These are phyloP conservation scores for Gastrodia elata DNA, from an alignment of 106 monocot genomes.

Conservation along the genomic window DNA sequence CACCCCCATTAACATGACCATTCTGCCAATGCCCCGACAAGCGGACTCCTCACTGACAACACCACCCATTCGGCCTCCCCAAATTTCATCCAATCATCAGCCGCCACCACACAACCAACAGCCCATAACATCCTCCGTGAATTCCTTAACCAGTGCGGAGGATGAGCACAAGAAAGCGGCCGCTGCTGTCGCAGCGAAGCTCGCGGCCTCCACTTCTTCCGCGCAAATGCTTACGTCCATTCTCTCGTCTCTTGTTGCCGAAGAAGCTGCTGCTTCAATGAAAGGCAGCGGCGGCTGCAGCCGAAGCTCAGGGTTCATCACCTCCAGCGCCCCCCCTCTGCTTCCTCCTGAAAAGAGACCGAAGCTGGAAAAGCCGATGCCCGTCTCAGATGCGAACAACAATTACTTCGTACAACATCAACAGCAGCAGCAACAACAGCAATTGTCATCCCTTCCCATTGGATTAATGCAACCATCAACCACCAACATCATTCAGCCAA, in stretches of 20 bases:
- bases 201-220: slow-evolving; percentile 74
- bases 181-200: slow-evolving; percentile 82
- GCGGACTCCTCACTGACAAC: slow-evolving; percentile 9
- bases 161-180: slow-evolving; percentile 83
- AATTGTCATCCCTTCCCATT: slow-evolving; percentile 15
- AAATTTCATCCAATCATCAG: no score
- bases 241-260: slow-evolving; percentile 67
- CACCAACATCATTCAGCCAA: slow-evolving; percentile 9
- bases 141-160: slow-evolving; percentile 27
- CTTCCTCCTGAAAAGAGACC: slow-evolving; percentile 59
- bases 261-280: slow-evolving; percentile 79
- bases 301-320: slow-evolving; percentile 13
- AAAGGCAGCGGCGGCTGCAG: slow-evolving; percentile 10
- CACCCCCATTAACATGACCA: background rate
- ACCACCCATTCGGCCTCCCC: no score
- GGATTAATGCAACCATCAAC: slow-evolving; percentile 16
- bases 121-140: slow-evolving; percentile 29
- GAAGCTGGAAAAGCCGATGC: slow-evolving; percentile 49
- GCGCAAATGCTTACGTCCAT: slow-evolving; percentile 77
- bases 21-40: slow-evolving; percentile 2
- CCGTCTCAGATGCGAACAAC: slow-evolving; percentile 3
- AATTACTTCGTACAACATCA: slow-evolving; percentile 25
- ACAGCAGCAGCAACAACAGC: slow-evolving; percentile 22
- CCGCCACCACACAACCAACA: slow-evolving; percentile 11
- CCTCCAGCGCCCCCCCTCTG: slow-evolving; percentile 14